Conservation (phyloP, 2,329 filamentous ascomycete species). For the Neonectria punicea region DNA sequence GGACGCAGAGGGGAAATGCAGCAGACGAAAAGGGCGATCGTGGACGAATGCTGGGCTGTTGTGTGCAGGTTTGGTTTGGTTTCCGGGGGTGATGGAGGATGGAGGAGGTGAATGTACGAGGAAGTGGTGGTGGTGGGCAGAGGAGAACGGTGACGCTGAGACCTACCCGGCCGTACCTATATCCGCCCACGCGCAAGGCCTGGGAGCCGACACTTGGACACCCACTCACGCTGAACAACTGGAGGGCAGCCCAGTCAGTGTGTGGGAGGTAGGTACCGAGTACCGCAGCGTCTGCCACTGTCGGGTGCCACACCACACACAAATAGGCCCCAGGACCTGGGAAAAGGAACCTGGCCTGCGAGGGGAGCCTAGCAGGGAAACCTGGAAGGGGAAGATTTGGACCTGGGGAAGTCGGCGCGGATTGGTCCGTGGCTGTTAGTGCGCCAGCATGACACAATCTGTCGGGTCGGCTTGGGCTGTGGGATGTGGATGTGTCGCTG, state of each 20-base stretch:
- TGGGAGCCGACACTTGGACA: background rate
- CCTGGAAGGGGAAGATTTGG: slow-evolving; percentile 41
- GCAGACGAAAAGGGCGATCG: slow-evolving; percentile 16
- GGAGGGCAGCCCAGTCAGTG: background rate
- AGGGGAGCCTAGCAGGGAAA: slow-evolving; percentile 29
- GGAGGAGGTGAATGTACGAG: slow-evolving; percentile 35
- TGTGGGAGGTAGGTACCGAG: background rate
- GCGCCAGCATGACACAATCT: slow-evolving; percentile 48
- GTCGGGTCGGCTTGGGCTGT: slow-evolving; percentile 43
- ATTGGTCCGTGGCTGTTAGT: slow-evolving; percentile 43
- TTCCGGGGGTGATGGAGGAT: slow-evolving; percentile 18
- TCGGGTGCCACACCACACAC: slow-evolving; percentile 5
- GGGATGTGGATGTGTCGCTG: slow-evolving; percentile 23
- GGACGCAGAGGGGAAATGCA: slow-evolving; percentile 24
- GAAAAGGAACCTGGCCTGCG: slow-evolving; percentile 33
- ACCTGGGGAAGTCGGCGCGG: slow-evolving; percentile 42
- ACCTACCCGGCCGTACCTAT: slow-evolving; percentile 43
- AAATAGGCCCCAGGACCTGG: slow-evolving; percentile 20
- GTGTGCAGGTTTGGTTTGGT: slow-evolving; percentile 10
- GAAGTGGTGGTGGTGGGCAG: slow-evolving; percentile 36
- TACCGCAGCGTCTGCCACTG: background rate
- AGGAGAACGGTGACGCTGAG: slow-evolving; percentile 37
- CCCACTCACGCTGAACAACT: background rate
- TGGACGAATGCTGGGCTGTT: slow-evolving; percentile 18
- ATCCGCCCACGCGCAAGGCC: slow-evolving; percentile 33